Conservation (phyloP, 2,329 filamentous ascomycete genomes). For the Alternaria sp. region DNA sequence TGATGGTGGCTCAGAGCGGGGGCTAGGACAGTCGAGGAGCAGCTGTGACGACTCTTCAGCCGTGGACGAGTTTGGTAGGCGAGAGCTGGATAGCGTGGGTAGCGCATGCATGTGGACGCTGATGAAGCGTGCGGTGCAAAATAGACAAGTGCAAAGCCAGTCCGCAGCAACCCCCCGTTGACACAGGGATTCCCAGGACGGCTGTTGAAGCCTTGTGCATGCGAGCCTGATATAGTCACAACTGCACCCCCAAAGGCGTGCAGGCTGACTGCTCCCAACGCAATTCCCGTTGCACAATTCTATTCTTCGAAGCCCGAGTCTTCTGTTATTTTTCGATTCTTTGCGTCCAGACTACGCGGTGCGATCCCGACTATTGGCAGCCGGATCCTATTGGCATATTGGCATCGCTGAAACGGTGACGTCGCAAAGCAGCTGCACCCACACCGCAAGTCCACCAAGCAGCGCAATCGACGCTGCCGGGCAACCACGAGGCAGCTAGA, state of each 20-base stretch:
- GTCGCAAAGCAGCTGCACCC: conserved; percentile 22
- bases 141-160: background rate
- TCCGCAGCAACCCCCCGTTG: background rate
- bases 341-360: conserved; percentile 1
- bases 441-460: conserved; percentile 26
- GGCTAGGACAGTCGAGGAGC: conserved; percentile 5
- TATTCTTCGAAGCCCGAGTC: conserved; percentile 4
- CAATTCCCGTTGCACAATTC: conserved; percentile 3
- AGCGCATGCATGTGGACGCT: background rate
- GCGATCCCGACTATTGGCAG: conserved; percentile 5
- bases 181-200: conserved; percentile 10
- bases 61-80: conserved; percentile 1
- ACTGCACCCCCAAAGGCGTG: conserved; percentile 12
- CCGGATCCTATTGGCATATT: conserved; percentile 10
- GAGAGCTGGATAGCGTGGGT: background rate
- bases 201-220: conserved; percentile 11
- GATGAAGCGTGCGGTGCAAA: background rate
- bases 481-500: conserved; percentile 12
- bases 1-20: conserved; percentile 22
- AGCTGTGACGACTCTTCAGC: conserved; percentile 10
- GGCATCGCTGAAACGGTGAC: conserved; percentile 27
- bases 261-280: conserved; percentile 10
- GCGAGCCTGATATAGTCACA: conserved; percentile 21
- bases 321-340: background rate
- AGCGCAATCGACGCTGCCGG: conserved; percentile 24